These are phyloP conservation scores for Penicillium hordei DNA, from an alignment of 2,329 filamentous ascomycete species.

Conservation along the genomic window DNA sequence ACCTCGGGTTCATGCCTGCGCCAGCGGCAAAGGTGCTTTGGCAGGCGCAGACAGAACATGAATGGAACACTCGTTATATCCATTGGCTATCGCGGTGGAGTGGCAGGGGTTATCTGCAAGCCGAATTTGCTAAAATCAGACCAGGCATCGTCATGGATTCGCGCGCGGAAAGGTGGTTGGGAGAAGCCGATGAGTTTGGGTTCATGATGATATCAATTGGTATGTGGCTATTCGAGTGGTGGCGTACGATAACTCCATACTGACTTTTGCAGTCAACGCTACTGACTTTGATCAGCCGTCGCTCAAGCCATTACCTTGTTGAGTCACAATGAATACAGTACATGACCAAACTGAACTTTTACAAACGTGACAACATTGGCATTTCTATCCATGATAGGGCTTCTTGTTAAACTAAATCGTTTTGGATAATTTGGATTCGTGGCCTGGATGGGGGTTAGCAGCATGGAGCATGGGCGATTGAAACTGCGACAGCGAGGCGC, in stretches of 20 bases:
- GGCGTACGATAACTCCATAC: neutral
- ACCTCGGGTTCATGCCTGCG: conserved; percentile 42
- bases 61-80: conserved; percentile 37
- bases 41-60: conserved; percentile 33
- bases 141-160: conserved; percentile 32
- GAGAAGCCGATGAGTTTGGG: conserved; percentile 46
- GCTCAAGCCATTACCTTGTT: neutral
- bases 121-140: conserved; percentile 5
- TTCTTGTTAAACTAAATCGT: no score
- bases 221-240: conserved; percentile 11
- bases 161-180: conserved; percentile 42
- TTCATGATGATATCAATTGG: conserved; percentile 42
- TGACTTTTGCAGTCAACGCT: neutral
- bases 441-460: no score
- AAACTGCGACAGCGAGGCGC: no score
- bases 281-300: conserved; percentile 1
- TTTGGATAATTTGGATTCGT: no score
- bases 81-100: conserved; percentile 11
- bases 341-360: no score
- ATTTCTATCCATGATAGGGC: no score
- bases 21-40: conserved; percentile 43
- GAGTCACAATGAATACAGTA: neutral
- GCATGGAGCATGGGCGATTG: no score
- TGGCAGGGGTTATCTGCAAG: conserved; percentile 7
- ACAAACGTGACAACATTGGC: no score